Base-by-base conservation (phyloP, 352 stramenopile genomes). In the Lagenidium giganteum region DNA sequence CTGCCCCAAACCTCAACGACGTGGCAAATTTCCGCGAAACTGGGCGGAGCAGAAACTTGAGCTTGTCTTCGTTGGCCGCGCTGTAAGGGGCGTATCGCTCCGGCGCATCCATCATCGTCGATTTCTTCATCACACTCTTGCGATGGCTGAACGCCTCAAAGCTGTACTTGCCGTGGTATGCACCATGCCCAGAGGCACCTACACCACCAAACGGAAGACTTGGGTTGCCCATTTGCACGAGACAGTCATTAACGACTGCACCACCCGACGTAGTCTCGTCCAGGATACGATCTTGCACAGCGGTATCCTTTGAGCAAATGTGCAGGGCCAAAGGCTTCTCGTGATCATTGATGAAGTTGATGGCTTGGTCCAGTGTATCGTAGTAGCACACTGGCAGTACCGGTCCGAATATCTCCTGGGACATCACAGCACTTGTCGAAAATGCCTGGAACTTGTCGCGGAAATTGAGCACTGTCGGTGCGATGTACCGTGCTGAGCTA, bases 341-440 rank as follows among this genome's bases (percentile, higher is more conserved):
- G 8, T 42, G 51, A 23, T 45, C 47, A 22, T 42, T 47, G 29
- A 67, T 35, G 33, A 59, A 63, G 30, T 62, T 31, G 23, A 67
- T 56, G 11, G 54, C 54, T 36, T 26, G 41, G 9, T 63, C 18
- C 16, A 63, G 35, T 16, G 69, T 33, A 20, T 47, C 61, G 42
- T 85, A 89, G 58, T 89, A 92, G 26, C 94, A 67, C 33, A 99
- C 89, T 2, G 95, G 89, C 33, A 99, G 53, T 29, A 98, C 47
- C 3, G 95, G 95, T 4, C 95, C 95, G 66, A 99, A 99, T 17
- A 98, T 91, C 63, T 99, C 95, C 35, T 98, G 89, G 14, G 66
- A 42, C 79, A 97, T 95, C 3, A 62, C 64, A 14, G 75, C 61
- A 17, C 71, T 81, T 3, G 31, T 54, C 5, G 79, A 33, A 18